Percentiles rank a stretch among this genome's conserved stretches.
Evolutionary conservation across 2,329 filamentous ascomycete species (phyloP).

Genomic region (Bipolaris sorokiniana): DNA sequence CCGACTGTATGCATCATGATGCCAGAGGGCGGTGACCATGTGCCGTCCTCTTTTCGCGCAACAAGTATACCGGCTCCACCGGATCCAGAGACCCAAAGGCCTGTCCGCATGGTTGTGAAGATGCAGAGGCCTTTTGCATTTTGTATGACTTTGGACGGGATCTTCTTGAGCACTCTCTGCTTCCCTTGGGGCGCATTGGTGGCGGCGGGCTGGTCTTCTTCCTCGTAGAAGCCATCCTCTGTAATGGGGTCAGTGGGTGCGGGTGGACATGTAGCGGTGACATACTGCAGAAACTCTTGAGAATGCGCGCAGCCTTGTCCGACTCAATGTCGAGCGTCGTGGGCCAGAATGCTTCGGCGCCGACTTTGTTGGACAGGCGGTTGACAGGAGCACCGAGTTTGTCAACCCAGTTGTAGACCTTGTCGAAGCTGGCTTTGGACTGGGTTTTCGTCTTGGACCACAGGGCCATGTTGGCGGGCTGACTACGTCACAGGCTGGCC

Average conservation of each 20-base stretch:
- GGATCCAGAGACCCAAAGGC: constrained; percentile 88
- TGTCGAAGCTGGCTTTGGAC: constrained; percentile 66
- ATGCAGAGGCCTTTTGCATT: constrained; percentile 90
- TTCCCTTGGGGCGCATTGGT: constrained; percentile 64
- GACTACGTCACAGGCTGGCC: constrained; percentile 20
- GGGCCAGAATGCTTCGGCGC: constrained; percentile 83
- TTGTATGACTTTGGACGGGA: constrained; percentile 80
- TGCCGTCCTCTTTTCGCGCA: constrained; percentile 81
- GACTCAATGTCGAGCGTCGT: constrained; percentile 85
- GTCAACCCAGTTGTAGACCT: constrained; percentile 70
- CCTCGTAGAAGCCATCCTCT: constrained; percentile 72
- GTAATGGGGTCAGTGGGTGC: constrained; percentile 29
- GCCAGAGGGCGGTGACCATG: constrained; percentile 89
- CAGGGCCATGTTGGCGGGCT: constrained; percentile 34
- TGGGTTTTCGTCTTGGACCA: constrained; percentile 46
- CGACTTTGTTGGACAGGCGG: constrained; percentile 78
- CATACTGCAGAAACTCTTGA: constrained; percentile 88
- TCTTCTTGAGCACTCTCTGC: constrained; percentile 76
- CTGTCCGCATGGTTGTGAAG: constrained; percentile 94
- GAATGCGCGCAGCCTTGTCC: constrained; percentile 87
- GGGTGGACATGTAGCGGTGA: constrained; percentile 35
- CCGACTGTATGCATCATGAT: constrained; percentile 90
- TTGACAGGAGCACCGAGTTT: constrained; percentile 80
- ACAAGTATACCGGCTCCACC: constrained; percentile 89
- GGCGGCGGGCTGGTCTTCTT: constrained; percentile 55